Percentiles rank a stretch among this genome's conserved stretches.
Evolutionary conservation across 805 yeast species (phyloP).

Genomic region (Yamadazyma olivae): DNA sequence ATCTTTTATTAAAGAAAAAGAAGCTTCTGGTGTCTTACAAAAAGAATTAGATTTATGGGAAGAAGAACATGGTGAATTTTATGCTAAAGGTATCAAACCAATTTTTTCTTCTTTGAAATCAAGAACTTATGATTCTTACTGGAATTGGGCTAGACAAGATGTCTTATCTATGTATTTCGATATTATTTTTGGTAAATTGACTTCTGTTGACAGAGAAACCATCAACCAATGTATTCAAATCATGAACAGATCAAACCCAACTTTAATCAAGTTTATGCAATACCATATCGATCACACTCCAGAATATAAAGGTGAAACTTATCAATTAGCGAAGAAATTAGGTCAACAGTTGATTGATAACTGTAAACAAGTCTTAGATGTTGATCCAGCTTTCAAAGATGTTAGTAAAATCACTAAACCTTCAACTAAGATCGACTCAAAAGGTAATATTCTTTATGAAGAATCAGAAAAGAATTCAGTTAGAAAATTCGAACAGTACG

Average conservation of each 20-base stretch:
- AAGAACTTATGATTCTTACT: constrained; percentile 93
- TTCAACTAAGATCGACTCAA: constrained; percentile 79
- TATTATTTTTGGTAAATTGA: constrained; percentile 89
- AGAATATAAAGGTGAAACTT: constrained; percentile 82
- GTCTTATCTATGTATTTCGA: constrained; percentile 90
- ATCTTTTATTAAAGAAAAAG: constrained; percentile 76
- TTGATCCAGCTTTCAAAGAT: constrained; percentile 92
- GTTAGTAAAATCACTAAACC: constrained; percentile 95
- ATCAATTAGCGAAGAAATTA: constrained; percentile 80
- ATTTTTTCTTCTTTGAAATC: constrained; percentile 90
- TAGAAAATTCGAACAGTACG: constrained; percentile 93
- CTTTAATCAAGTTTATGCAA: constrained; percentile 94
- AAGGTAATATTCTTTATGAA: constrained; percentile 81
- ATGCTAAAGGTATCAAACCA: constrained; percentile 88
- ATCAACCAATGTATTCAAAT: constrained; percentile 94
- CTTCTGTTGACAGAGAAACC: constrained; percentile 91
- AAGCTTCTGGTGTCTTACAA: constrained; percentile 79
- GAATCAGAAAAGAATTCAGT: constrained; percentile 89
- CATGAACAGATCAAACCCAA: constrained; percentile 95
- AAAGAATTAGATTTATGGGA: constrained; percentile 89
- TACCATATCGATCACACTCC: constrained; percentile 83
- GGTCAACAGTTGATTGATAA: constrained; percentile 95
- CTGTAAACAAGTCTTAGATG: constrained; percentile 79
- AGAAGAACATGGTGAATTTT: constrained; percentile 82
- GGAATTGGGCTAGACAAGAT: constrained; percentile 99